Base-by-base conservation (phyloP, 257 asterid genomes). In the Gardenia jasminoides region DNA sequence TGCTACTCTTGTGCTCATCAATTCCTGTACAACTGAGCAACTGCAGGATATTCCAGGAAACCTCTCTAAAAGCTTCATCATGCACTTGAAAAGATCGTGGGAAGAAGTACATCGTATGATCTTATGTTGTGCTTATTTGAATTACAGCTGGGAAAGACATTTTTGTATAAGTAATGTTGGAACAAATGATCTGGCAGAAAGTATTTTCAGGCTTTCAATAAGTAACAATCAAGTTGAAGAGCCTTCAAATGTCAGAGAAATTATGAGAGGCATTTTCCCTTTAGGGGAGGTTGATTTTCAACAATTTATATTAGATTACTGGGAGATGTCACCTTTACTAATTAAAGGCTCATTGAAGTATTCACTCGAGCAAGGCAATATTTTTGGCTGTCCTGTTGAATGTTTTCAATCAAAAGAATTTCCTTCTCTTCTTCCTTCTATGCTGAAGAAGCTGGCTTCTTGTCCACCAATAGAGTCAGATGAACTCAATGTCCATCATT, bases 391-490 rank as follows among this genome's bases (percentile, higher is more conserved):
- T 76, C 88, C 90, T 67, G 75, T 85, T 75, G 88, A 78, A 75
- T 80, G 52, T 80, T 86, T 88, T 76, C 86, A 79, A 79, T 81
- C 82, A 16, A 76, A 84, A 78, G 90, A 89, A 76, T 82, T 86
- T 44, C 79, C 85, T 75, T 72, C 82, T 74, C 56, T 80, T 76
- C 84, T 92, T 82, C 86, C 89, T 76, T 82, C 93, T 70, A 64
- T 92, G 67, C 86, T 93, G 67, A 81, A 85, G 75, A 54, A 84
- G 78, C 67, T 86, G 52, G 82, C 88, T 81, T 88, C 94, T 71
- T 92, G 96, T 80, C 97, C 94, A 19, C 91, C 93, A 39, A 87
- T 90, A 80, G 79, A 84, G 36, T 90, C 97, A 12, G 97, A 90
- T 76, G 96, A 90, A 74, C 87, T 88, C 30, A 82, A 87, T 66